Percentiles rank a stretch among this genome's conserved stretches.
Conservation (phyloP, 2,329 filamentous ascomycete species). For the Aspergillus sp. region DNA sequence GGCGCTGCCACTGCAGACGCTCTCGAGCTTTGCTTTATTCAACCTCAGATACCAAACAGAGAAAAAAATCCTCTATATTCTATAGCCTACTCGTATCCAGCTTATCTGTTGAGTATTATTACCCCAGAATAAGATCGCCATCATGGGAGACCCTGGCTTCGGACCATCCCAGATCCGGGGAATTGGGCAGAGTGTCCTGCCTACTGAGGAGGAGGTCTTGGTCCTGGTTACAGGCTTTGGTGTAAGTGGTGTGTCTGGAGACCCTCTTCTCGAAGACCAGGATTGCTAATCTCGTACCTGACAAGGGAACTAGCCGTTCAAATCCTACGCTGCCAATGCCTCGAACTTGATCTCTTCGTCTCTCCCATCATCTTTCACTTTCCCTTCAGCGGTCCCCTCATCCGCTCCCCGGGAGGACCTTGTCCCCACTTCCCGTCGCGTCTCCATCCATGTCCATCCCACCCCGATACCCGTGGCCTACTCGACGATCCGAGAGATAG, state of each 20-base stretch:
- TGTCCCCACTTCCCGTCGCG: slow-evolving; percentile 19
- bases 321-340: slow-evolving; percentile 66
- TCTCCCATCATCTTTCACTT: slow-evolving; percentile 60
- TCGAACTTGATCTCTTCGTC: slow-evolving; percentile 69
- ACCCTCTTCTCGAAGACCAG: not conserved
- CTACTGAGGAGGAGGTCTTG: slow-evolving; percentile 20
- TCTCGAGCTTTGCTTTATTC: slow-evolving; percentile 1
- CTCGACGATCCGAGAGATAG: slow-evolving; percentile 53
- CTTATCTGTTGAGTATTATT: not conserved
- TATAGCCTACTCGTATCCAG: too few relatives aligned
- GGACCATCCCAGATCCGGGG: not conserved
- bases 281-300: not conserved
- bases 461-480: slow-evolving; percentile 66
- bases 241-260: slow-evolving; percentile 15
- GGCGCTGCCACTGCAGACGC: slow-evolving; percentile 1
- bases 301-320: slow-evolving; percentile 58
- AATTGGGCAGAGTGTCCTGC: slow-evolving; percentile 4
- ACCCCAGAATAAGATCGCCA: not conserved
- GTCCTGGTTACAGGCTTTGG: slow-evolving; percentile 33
- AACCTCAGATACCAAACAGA: not conserved
- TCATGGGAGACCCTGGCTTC: slow-evolving; percentile 30
- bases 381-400: slow-evolving; percentile 11
- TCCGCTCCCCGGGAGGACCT: slow-evolving; percentile 8
- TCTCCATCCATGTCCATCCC: slow-evolving; percentile 49
- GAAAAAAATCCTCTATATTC: too few relatives aligned